Conservation (phyloP, 768 basidiomycete species). For the Amanita pseudoporphyria region DNA sequence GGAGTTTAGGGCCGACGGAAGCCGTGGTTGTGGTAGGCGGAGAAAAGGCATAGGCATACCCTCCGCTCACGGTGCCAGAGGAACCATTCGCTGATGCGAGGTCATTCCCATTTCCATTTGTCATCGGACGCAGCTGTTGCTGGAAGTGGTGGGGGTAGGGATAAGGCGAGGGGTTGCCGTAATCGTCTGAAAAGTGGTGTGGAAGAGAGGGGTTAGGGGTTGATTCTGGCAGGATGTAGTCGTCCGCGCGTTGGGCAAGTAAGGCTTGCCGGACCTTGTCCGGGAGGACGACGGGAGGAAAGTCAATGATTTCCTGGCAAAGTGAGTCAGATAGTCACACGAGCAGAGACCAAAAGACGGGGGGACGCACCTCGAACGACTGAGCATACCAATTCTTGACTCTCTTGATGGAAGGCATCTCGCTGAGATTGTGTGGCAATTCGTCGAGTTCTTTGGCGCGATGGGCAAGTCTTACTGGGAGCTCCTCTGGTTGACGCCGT, state of each 20-base stretch:
- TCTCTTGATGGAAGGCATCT: conserved; percentile 87
- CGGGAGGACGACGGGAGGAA: conserved; percentile 70
- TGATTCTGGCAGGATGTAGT: conserved; percentile 54
- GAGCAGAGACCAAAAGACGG: background rate
- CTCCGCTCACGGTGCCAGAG: conserved; percentile 1
- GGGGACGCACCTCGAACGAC: conserved; percentile 77
- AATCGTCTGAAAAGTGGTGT: conserved; percentile 29
- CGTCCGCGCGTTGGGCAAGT: conserved; percentile 36
- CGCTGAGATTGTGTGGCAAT: conserved; percentile 82
- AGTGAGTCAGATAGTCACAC: background rate
- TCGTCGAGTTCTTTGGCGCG: conserved; percentile 93
- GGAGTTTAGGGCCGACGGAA: conserved; percentile 26
- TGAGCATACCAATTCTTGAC: conserved; percentile 99
- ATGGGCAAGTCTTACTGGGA: conserved; percentile 92
- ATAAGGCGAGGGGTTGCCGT: conserved; percentile 12
- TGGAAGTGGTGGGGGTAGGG: conserved; percentile 11
- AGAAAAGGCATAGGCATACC: background rate
- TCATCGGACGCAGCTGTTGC: conserved; percentile 6
- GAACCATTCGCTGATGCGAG: background rate
- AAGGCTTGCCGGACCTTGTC: conserved; percentile 59
- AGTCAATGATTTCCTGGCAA: conserved; percentile 76
- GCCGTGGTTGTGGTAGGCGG: background rate
- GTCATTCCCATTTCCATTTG: conserved; percentile 4
- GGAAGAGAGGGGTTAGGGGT: conserved; percentile 77
- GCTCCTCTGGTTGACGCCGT: conserved; percentile 54